Evolutionary conservation across 1,284 basidiomycete genomes (phyloP), one percentile per base, ranked within the genome.

Genomic region (Fomitopsis schrenkii): DNA sequence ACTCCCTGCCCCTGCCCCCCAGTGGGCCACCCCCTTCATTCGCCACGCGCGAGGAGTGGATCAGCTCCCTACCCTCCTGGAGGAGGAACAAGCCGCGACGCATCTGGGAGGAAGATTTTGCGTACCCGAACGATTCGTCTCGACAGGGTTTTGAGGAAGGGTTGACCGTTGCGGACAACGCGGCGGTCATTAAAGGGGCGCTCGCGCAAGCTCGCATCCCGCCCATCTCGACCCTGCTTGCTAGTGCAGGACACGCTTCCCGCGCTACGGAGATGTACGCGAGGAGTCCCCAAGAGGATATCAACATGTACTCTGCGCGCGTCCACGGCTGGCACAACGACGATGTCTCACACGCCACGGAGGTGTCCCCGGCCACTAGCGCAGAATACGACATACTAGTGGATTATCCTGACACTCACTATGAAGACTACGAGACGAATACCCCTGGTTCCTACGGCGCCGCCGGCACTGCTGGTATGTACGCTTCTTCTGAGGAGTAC

Each of bases 151-250:
- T 89, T 88, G 71, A 73, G 65, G 74, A 75, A 76, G 89, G 89
- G 90, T 90, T 91, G 85, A 80, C 82, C 74, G 71, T 70, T 68
- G 76, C 77, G 77, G 76, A 67, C 64, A 80, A 88, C 88, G 87
- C 84, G 78, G 72, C 81, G 72, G 85, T 83, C 79, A 90, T 88
- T 90, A 90, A 91, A 90, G 89, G 89, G 84, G 72, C 80, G 76
- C 85, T 77, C 84, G 87, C 85, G 83, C 80, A 90, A 83, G 85
- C 86, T 84, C 87, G 85, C 80, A 82, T 87, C 86, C 87, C 88
- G 87, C 89, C 89, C 88, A 75, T 80, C 75, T 78, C 76, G 64
- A 75, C 66, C 59, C 65, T 69, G 52, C 54, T 70, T 46, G 63
- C 64, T 30, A 60, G 57, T 57, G 62, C 65, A 26, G 60, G 60